Evolutionary conservation across 805 yeast species (phyloP).

Genomic region (Starmerella cellae): DNA sequence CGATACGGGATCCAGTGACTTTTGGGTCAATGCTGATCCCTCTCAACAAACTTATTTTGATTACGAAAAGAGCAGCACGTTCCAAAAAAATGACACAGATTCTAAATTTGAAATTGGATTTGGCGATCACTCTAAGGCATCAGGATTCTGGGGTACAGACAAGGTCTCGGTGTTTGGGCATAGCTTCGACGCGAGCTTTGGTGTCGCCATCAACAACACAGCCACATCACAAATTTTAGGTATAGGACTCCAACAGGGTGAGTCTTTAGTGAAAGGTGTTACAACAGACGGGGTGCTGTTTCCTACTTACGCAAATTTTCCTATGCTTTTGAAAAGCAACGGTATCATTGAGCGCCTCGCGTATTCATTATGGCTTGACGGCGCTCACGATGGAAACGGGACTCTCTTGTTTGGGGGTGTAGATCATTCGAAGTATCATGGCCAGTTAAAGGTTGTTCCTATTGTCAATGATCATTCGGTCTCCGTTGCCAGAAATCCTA

Average conservation of each 20-base stretch:
- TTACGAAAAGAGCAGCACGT: constrained; percentile 19
- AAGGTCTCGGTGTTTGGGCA: constrained; percentile 37
- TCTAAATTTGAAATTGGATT: constrained; percentile 20
- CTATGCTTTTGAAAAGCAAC: constrained; percentile 25
- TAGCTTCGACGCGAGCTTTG: constrained; percentile 33
- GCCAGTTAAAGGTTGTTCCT: constrained; percentile 28
- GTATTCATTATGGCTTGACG: constrained; percentile 36
- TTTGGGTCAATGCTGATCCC: constrained; percentile 3
- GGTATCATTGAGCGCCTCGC: constrained; percentile 32
- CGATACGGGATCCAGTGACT: constrained; percentile 12
- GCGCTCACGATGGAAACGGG: constrained; percentile 25
- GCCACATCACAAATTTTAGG: constrained; percentile 43
- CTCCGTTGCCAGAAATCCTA: not conserved
- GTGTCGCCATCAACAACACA: constrained; percentile 53
- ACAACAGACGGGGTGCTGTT: constrained; percentile 4
- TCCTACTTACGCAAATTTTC: constrained; percentile 24
- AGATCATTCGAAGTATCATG: constrained; percentile 32
- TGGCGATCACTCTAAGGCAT: constrained; percentile 29
- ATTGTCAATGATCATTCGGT: constrained; percentile 18
- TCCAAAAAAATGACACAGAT: constrained; percentile 5
- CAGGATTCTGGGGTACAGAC: constrained; percentile 43
- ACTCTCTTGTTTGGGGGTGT: constrained; percentile 33
- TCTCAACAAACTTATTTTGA: constrained; percentile 10
- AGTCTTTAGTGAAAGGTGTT: constrained; percentile 19
- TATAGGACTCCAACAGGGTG: constrained; percentile 26